phyloP scores from a whole-genome alignment of 83 land plant genomes.

The Isoetes engelmannii region DNA sequence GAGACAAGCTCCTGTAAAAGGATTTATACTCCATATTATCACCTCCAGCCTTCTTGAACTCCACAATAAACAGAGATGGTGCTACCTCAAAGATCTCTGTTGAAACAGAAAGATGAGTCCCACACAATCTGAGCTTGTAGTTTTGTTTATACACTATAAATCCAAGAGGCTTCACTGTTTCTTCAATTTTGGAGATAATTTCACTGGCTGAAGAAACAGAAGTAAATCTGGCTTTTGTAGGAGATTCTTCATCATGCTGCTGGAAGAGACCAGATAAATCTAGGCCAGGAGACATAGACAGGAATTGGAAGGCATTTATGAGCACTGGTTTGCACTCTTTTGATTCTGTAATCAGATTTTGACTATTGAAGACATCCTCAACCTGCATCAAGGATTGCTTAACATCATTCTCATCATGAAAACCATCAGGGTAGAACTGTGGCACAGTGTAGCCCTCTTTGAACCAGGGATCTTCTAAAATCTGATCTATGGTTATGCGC shows the following conservation, averaged over 20 bases:
- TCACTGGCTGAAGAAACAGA: constrained; percentile 22
- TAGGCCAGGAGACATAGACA: constrained; percentile 36
- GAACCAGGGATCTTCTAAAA: constrained; percentile 52
- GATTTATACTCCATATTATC: neutral
- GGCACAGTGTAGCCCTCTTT: constrained; percentile 19
- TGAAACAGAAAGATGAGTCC: constrained; percentile 1
- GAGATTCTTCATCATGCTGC: constrained; percentile 5
- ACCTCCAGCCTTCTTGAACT: neutral
- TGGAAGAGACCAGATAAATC: constrained; percentile 39
- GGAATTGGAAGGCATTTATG: constrained; percentile 43
- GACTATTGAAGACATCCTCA: constrained; percentile 12
- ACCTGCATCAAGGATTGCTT: constrained; percentile 11
- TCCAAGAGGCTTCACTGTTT: constrained; percentile 17
- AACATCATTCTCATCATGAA: constrained; percentile 4
- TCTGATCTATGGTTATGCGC: constrained; percentile 34
- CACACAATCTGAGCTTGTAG: constrained; percentile 23
- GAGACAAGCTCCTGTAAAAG: too few relatives aligned
- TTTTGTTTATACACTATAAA: constrained; percentile 25
- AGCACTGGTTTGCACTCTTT: constrained; percentile 20
- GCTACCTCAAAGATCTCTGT: constrained; percentile 5
- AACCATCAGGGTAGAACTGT: neutral
- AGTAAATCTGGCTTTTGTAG: constrained; percentile 27
- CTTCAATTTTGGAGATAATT: constrained; percentile 31
- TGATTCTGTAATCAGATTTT: constrained; percentile 25
- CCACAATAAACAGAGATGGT: constrained; percentile 13